phyloP scores from a whole-genome alignment of 1,284 basidiomycete genomes.

The Moniliophthora roreri region DNA sequence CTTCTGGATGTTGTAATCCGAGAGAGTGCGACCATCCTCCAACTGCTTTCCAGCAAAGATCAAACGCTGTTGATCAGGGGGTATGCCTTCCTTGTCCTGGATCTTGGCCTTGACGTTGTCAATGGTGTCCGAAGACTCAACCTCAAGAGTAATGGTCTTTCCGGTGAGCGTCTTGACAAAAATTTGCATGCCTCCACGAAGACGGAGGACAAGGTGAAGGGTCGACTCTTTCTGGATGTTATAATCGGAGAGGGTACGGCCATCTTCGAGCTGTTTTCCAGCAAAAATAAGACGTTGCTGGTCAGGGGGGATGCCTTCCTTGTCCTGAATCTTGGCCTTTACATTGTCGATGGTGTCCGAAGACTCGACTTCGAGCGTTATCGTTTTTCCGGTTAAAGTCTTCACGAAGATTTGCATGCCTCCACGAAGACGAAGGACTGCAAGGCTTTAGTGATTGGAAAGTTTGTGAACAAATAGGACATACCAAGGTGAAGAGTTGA shows the following conservation, averaged over 20 bases:
- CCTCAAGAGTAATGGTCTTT: slow-evolving; percentile 42
- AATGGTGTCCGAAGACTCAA: slow-evolving; percentile 39
- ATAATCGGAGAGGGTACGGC: slow-evolving; percentile 66
- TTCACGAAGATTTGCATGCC: slow-evolving; percentile 51
- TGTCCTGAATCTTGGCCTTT: slow-evolving; percentile 53
- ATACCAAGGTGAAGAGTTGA: slow-evolving; percentile 36
- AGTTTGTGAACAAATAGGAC: slow-evolving; percentile 25
- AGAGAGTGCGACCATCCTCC: slow-evolving; percentile 63
- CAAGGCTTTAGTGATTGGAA: slow-evolving; percentile 22
- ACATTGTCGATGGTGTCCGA: slow-evolving; percentile 60
- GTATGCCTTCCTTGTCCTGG: slow-evolving; percentile 45
- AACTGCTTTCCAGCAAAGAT: slow-evolving; percentile 70
- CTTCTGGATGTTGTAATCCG: slow-evolving; percentile 72
- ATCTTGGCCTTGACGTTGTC: slow-evolving; percentile 41
- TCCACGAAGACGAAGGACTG: slow-evolving; percentile 30
- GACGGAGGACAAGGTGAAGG: slow-evolving; percentile 56
- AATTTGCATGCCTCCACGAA: slow-evolving; percentile 70
- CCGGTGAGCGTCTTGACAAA: slow-evolving; percentile 66
- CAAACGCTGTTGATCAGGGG: slow-evolving; percentile 65
- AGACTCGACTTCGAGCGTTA: slow-evolving; percentile 60
- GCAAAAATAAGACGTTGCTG: slow-evolving; percentile 77
- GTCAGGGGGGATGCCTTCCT: slow-evolving; percentile 68
- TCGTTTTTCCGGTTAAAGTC: slow-evolving; percentile 61
- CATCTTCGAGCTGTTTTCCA: slow-evolving; percentile 74
- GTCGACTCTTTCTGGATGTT: slow-evolving; percentile 60